Percentiles rank a stretch among this genome's conserved stretches.
These are phyloP conservation scores for Schizonepeta tenuifolia DNA, from an alignment of 257 asterid genomes.

Conservation along the genomic window DNA sequence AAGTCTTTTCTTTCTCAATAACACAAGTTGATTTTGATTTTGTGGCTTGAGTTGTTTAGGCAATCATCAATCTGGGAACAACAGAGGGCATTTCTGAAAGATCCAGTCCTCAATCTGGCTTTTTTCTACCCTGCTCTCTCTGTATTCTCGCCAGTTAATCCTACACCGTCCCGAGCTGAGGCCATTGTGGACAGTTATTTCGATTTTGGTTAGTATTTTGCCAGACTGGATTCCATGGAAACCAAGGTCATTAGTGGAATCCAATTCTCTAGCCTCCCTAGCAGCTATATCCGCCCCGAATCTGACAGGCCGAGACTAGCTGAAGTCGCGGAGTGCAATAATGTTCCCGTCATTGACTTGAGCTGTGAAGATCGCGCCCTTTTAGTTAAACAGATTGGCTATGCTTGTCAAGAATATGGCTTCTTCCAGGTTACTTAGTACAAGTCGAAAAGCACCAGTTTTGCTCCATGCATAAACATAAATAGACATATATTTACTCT, in stretches of 20 bases:
- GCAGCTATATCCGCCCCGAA: slow-evolving; percentile 52
- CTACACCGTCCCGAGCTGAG: not conserved
- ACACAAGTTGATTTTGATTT: slow-evolving; percentile 12
- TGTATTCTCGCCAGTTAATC: not conserved
- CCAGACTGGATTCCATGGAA: slow-evolving; percentile 41
- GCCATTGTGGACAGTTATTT: not conserved
- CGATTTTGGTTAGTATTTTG: not conserved
- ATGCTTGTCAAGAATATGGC: slow-evolving; percentile 56
- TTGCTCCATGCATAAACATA: not conserved
- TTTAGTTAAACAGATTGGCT: slow-evolving; percentile 40
- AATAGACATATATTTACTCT: not conserved
- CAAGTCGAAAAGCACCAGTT: not conserved
- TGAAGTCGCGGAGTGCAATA: slow-evolving; percentile 41
- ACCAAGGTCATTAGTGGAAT: slow-evolving; percentile 54
- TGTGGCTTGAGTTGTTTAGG: slow-evolving; percentile 25
- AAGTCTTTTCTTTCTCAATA: not conserved
- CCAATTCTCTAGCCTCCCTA: slow-evolving; percentile 51
- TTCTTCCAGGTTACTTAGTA: slow-evolving; percentile 53
- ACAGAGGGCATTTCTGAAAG: slow-evolving; percentile 20
- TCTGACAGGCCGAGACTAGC: slow-evolving; percentile 56
- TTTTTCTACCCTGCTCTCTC: not conserved
- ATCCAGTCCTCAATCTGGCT: slow-evolving; percentile 23
- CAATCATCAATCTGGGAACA: slow-evolving; percentile 23
- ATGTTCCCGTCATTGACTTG: slow-evolving; percentile 56
- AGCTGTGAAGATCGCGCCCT: slow-evolving; percentile 41